These are phyloP conservation scores for Chalciporus pseudorubinellus DNA, from an alignment of 768 basidiomycete genomes.

Conservation along the genomic window DNA sequence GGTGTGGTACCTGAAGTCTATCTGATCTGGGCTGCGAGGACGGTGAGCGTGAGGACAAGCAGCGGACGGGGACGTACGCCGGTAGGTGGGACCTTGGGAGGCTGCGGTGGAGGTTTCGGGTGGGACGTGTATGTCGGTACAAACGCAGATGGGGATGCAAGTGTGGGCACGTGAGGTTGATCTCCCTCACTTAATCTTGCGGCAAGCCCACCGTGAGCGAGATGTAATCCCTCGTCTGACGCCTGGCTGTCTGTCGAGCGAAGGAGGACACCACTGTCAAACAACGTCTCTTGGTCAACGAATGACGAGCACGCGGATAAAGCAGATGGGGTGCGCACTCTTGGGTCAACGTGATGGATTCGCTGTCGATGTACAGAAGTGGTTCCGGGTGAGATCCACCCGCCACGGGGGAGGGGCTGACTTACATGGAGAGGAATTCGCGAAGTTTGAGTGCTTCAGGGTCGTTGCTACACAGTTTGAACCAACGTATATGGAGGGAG, in stretches of 20 bases:
- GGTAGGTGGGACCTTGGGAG: constrained; percentile 3
- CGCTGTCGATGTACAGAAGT: constrained; percentile 1
- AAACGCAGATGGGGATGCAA: not conserved
- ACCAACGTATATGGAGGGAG: constrained; percentile 25
- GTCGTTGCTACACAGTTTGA: constrained; percentile 23
- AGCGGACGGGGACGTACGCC: constrained; percentile 9
- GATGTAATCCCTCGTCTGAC: not conserved
- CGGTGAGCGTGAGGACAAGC: not conserved
- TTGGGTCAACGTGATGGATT: constrained; percentile 23
- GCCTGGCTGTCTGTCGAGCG: constrained; percentile 4
- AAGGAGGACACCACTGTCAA: constrained; percentile 16
- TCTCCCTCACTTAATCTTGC: not conserved
- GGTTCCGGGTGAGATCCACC: constrained; percentile 8
- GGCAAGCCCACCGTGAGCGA: not conserved
- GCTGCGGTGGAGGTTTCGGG: not conserved
- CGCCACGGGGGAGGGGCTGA: not conserved
- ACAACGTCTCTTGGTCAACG: constrained; percentile 10
- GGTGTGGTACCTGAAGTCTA: constrained; percentile 2
- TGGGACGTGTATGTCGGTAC: not conserved
- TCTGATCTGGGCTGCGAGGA: constrained; percentile 15
- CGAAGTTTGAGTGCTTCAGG: constrained; percentile 24
- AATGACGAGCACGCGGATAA: constrained; percentile 2
- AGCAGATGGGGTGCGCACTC: constrained; percentile 17
- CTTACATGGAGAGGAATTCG: constrained; percentile 30
- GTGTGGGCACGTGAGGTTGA: not conserved